Evolutionary conservation across 2,329 filamentous ascomycete species (phyloP), one percentile per base, ranked within the genome.

Genomic region (Sarocladium oryzae): DNA sequence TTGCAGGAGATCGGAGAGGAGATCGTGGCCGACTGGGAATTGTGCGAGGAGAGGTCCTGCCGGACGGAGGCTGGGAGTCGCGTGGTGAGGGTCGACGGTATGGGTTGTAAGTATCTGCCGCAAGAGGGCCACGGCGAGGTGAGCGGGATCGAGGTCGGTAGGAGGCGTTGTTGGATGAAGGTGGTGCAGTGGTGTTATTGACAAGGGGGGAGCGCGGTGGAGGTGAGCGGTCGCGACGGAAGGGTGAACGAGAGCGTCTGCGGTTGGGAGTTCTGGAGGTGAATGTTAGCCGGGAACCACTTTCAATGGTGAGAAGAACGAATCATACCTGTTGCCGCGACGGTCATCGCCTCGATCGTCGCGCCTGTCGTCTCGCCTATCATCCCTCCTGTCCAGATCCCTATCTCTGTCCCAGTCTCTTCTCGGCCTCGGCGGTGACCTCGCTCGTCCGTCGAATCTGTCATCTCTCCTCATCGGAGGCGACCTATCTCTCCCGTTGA

Each of bases 91-190:
- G 66, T 33, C 77, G 73, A 58, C 76, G 68, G 55, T 68, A 71
- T 2, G 71, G 64, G 20, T 65, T 70, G 63, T 68, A 70, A 56
- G 68, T 60, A 49, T 73, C 69, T 32, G 64, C 75, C 40, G 9
- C 16, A 4, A 16, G 45, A 36, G 46, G 46, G 30, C 76, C 71
- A 38, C 77, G 73, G 46, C 73, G 73, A 13, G 71, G 69, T 43
- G 71, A 77, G 38, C 77, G 72, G 37, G 78, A 79, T 30, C 77
- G 73, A n/a, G 70, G 75, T 51, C 78, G 71, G 56, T 77, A 82
- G 2, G 72, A 67, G 51, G 66, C 72, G 35, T 73, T 68, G 9
- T 67, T 61, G 43, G 32, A 67, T 53, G 11, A 56, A 62, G 23
- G 58, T 49, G 7, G 61, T 59, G 18, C n/a, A n/a, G n/a, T n/a